Percentiles rank a stretch among this genome's conserved stretches.
phyloP scores from a whole-genome alignment of 1,139 yeast species.

The Zygoascus sp. region DNA sequence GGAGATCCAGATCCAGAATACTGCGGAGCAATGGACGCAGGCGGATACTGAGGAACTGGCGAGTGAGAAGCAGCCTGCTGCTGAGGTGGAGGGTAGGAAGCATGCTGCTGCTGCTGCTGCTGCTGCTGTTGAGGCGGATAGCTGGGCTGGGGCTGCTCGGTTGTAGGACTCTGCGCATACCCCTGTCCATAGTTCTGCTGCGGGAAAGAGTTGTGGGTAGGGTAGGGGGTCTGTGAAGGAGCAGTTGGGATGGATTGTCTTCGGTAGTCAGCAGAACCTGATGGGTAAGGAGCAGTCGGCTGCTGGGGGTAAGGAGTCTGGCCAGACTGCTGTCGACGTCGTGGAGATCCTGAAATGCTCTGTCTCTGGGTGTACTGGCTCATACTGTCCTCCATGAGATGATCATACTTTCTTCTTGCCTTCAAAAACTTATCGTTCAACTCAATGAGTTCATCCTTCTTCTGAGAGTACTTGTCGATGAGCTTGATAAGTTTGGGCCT shows the following conservation, averaged over 20 bases:
- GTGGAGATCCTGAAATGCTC: conserved; percentile 8
- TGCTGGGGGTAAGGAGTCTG: conserved; percentile 1
- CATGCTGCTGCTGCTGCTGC: conserved; percentile 3
- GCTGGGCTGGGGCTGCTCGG: too few relatives aligned
- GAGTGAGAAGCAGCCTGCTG: too few relatives aligned
- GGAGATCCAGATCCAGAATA: neutral
- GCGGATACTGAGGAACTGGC: conserved; percentile 6
- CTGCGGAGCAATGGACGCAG: neutral
- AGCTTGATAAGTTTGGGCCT: conserved; percentile 68
- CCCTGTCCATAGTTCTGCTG: too few relatives aligned
- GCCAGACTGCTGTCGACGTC: neutral
- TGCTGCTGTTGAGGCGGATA: too few relatives aligned
- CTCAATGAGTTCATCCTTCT: conserved; percentile 70
- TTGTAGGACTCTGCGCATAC: too few relatives aligned
- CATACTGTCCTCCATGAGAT: conserved; percentile 50
- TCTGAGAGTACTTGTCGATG: conserved; percentile 68
- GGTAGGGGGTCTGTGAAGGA: neutral
- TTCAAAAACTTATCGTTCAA: conserved; percentile 63
- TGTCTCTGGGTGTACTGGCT: conserved; percentile 25
- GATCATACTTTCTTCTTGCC: conserved; percentile 68
- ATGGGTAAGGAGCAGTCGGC: too few relatives aligned
- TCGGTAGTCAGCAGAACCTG: conserved; percentile 1
- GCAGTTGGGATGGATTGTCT: neutral
- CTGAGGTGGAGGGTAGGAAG: neutral
- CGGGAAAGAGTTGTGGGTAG: too few relatives aligned